Evolutionary conservation across 441 rosid species (phyloP).

Genomic region (Dalechampia spathulata): DNA sequence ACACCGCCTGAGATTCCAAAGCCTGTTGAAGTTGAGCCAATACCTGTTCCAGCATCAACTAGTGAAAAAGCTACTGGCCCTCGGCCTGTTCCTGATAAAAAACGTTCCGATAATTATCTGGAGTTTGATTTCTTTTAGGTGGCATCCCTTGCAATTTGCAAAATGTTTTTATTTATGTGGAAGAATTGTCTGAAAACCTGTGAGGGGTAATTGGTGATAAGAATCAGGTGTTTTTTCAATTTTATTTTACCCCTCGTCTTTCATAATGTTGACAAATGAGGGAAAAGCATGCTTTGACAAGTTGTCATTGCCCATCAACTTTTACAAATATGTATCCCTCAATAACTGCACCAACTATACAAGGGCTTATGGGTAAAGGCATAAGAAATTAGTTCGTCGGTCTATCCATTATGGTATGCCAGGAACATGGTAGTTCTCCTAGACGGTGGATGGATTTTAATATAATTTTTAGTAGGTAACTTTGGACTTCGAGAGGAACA

Average conservation of each 20-base stretch:
- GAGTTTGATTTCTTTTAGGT: conserved; percentile 96
- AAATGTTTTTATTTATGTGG: conserved; percentile 25
- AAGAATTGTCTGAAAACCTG: conserved; percentile 29
- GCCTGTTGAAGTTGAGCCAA: no score
- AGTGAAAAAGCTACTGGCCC: no score
- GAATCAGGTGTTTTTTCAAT: conserved; percentile 25
- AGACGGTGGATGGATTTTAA: no score
- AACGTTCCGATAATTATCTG: conserved; percentile 77
- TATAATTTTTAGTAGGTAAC: no score
- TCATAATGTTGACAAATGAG: conserved; percentile 30
- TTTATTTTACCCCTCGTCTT: not conserved
- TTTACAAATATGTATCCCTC: conserved; percentile 14
- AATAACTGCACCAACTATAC: conserved; percentile 8
- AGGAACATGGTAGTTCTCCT: no score
- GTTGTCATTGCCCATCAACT: conserved; percentile 24
- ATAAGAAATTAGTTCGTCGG: not conserved
- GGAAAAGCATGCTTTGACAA: conserved; percentile 35
- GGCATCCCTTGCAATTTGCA: conserved; percentile 20
- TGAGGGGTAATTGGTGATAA: conserved; percentile 23
- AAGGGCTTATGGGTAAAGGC: no score
- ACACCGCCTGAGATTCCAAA: no score
- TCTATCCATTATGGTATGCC: no score
- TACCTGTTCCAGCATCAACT: no score
- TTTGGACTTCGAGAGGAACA: no score
- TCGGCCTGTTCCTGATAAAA: conserved; percentile 33